A percentile compares a stretch with the other conserved stretches of the same genome.
These are phyloP conservation scores for Blastobotrys ciferrii DNA, from an alignment of 1,139 yeast genomes.

Conservation along the genomic window DNA sequence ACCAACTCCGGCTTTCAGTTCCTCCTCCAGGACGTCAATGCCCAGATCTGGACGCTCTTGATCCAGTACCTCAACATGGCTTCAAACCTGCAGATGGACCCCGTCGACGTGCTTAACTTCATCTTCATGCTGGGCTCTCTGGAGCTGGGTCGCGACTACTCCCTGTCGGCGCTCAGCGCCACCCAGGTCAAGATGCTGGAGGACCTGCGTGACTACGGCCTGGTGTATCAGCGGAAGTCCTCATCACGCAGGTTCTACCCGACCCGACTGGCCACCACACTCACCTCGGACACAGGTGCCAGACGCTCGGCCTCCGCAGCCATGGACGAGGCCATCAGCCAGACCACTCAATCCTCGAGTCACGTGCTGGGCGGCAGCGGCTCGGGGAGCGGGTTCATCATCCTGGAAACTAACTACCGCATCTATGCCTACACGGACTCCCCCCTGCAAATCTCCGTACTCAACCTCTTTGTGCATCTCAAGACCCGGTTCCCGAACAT, in stretches of 20 bases:
- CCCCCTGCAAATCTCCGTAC: slow-evolving; percentile 90
- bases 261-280: slow-evolving; percentile 83
- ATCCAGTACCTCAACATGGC: slow-evolving; percentile 85
- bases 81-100: slow-evolving; percentile 84
- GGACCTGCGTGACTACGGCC: slow-evolving; percentile 87
- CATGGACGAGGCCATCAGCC: slow-evolving; percentile 32
- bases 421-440: slow-evolving; percentile 92
- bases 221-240: slow-evolving; percentile 73
- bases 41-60: slow-evolving; percentile 91
- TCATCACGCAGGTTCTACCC: slow-evolving; percentile 75
- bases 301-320: slow-evolving; percentile 30
- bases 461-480: slow-evolving; percentile 81
- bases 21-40: slow-evolving; percentile 83
- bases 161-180: slow-evolving; percentile 64
- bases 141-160: slow-evolving; percentile 85
- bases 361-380: slow-evolving; percentile 10
- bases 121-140: slow-evolving; percentile 90
- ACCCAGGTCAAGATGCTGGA: slow-evolving; percentile 87
- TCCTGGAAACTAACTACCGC: slow-evolving; percentile 91
- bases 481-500: slow-evolving; percentile 83
- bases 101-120: slow-evolving; percentile 91
- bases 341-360: slow-evolving; percentile 25
- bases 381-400: slow-evolving; percentile 58
- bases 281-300: slow-evolving; percentile 69
- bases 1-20: slow-evolving; percentile 94